Evolutionary conservation across 2,329 filamentous ascomycete genomes (phyloP).

Genomic region (Drechslerella dactyloides): DNA sequence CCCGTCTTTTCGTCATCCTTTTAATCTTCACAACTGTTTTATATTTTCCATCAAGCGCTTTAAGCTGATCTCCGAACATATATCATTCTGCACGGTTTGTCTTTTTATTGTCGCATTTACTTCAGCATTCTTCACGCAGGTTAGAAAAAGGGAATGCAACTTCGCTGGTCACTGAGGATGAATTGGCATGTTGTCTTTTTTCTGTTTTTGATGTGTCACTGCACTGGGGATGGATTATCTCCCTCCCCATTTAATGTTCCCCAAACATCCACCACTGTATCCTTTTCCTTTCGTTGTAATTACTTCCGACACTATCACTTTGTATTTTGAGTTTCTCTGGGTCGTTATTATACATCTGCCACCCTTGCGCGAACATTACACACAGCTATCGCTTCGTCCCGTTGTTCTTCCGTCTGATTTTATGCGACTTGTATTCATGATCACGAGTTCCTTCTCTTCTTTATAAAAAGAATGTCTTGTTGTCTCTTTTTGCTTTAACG

Average conservation of each 20-base stretch:
- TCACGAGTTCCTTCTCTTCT: not conserved
- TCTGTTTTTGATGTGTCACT: constrained; percentile 22
- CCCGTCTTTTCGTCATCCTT: constrained; percentile 13
- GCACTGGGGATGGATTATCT: constrained; percentile 18
- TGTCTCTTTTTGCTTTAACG: not conserved
- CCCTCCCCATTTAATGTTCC: constrained; percentile 25
- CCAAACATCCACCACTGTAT: not conserved
- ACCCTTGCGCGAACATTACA: constrained; percentile 19
- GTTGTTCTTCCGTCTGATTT: constrained; percentile 2
- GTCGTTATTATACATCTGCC: constrained; percentile 5
- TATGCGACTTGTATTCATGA: constrained; percentile 1
- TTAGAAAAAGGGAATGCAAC: constrained; percentile 46
- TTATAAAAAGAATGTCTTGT: not conserved
- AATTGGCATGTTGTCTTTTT: constrained; percentile 29
- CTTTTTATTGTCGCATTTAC: constrained; percentile 12
- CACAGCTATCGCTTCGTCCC: not conserved
- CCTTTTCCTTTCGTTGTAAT: constrained; percentile 47
- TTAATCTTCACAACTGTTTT: constrained; percentile 28
- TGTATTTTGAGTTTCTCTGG: constrained; percentile 34
- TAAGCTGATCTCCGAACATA: constrained; percentile 34
- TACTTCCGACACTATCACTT: constrained; percentile 50
- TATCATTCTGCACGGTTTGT: constrained; percentile 31
- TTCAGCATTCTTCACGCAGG: constrained; percentile 15
- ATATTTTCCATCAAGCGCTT: constrained; percentile 43
- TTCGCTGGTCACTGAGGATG: constrained; percentile 24